phyloP scores from a whole-genome alignment of 768 basidiomycete genomes.

The Tricholoma sp. region DNA sequence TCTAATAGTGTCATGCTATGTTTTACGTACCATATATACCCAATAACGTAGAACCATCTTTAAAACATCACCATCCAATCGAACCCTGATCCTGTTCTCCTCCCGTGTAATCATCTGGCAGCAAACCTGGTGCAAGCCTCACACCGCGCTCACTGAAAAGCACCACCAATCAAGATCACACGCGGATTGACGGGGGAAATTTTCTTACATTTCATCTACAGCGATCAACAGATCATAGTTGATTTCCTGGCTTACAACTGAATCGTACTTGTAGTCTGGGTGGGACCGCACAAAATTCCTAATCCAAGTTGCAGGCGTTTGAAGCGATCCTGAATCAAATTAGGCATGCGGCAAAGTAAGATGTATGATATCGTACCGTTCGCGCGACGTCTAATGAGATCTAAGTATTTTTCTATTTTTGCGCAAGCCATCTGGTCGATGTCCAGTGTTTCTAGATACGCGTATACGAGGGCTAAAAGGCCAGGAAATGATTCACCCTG shows the following conservation, averaged over 20 bases:
- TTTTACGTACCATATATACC: background rate
- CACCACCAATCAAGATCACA: conserved; percentile 1
- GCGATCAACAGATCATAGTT: conserved; percentile 91
- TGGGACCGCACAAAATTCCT: conserved; percentile 87
- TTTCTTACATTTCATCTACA: conserved; percentile 84
- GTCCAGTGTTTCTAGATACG: conserved; percentile 85
- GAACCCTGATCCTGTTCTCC: conserved; percentile 41
- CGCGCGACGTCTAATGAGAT: conserved; percentile 72
- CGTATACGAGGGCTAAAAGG: conserved; percentile 71
- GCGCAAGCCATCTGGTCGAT: conserved; percentile 53
- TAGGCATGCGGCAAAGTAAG: background rate
- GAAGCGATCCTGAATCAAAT: conserved; percentile 53
- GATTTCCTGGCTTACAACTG: conserved; percentile 86
- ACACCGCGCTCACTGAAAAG: conserved; percentile 62
- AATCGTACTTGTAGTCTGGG: conserved; percentile 88
- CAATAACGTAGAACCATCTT: background rate
- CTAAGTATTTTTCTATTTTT: conserved; percentile 72
- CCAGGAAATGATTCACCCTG: conserved; percentile 72
- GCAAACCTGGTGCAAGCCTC: conserved; percentile 51
- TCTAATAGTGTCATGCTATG: too few species aligned
- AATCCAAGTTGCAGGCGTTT: conserved; percentile 92
- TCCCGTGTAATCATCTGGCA: conserved; percentile 57
- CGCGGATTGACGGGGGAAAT: background rate
- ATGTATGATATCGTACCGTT: conserved; percentile 49
- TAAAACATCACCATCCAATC: conserved; percentile 29